Percentiles rank a stretch among this genome's conserved stretches.
These are phyloP conservation scores for Rhizopogon rudus DNA, from an alignment of 768 basidiomycete species.

Conservation along the genomic window DNA sequence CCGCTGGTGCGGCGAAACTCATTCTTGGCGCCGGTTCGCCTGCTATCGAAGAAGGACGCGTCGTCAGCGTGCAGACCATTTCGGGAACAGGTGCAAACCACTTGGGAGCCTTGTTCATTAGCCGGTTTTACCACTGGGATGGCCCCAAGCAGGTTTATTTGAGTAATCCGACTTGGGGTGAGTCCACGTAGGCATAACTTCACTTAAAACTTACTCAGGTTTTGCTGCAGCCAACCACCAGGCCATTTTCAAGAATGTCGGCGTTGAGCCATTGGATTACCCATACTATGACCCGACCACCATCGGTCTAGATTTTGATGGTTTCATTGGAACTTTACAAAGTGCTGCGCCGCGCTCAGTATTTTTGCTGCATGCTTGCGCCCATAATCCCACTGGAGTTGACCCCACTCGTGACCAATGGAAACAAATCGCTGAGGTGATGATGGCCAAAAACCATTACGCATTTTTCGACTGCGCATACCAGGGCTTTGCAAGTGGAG, in stretches of 20 bases:
- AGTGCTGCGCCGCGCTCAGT: slow-evolving; percentile 72
- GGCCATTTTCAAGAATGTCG: slow-evolving; percentile 87
- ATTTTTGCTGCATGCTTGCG: slow-evolving; percentile 90
- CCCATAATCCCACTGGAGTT: slow-evolving; percentile 96
- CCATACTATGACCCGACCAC: slow-evolving; percentile 93
- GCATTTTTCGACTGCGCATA: slow-evolving; percentile 96
- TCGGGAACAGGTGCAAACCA: slow-evolving; percentile 97
- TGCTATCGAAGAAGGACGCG: slow-evolving; percentile 66
- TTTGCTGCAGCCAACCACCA: slow-evolving; percentile 69
- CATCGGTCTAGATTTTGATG: slow-evolving; percentile 77
- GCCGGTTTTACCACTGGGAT: slow-evolving; percentile 70
- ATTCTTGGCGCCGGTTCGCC: slow-evolving; percentile 72
- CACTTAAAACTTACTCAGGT: not conserved
- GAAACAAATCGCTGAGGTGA: slow-evolving; percentile 66
- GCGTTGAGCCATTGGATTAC: slow-evolving; percentile 81
- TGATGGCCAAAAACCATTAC: slow-evolving; percentile 72
- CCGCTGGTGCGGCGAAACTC: slow-evolving; percentile 73
- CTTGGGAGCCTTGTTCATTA: slow-evolving; percentile 83
- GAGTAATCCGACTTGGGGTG: slow-evolving; percentile 93
- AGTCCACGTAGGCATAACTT: not conserved
- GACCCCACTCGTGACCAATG: slow-evolving; percentile 91
- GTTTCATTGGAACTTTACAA: slow-evolving; percentile 56
- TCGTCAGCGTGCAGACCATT: slow-evolving; percentile 85
- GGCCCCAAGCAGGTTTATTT: slow-evolving; percentile 70
- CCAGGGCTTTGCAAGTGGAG: slow-evolving; percentile 94